Percentiles rank a stretch among this genome's conserved stretches.
phyloP scores from a whole-genome alignment of 2,329 filamentous ascomycete species.

The Fusarium sp. region DNA sequence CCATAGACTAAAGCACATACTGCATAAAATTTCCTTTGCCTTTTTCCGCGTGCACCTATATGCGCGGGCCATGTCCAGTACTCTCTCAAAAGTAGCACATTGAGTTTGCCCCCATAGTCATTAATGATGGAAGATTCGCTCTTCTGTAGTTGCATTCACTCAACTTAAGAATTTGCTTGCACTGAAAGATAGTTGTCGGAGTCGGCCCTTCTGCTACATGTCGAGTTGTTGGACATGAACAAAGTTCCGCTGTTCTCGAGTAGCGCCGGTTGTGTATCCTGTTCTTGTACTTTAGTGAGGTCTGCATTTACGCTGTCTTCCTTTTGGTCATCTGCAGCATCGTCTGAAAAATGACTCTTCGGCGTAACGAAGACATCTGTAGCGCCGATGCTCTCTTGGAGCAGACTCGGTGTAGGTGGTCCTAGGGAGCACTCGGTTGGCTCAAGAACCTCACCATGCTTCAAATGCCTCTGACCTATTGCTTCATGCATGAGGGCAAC shows the following conservation, averaged over 20 bases:
- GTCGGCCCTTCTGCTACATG: not conserved
- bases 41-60: slow-evolving; percentile 1
- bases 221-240: not conserved
- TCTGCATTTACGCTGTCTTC: not conserved
- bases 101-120: not conserved
- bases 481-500: slow-evolving; percentile 37
- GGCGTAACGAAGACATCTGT: slow-evolving; percentile 44
- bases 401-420: slow-evolving; percentile 31
- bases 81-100: not conserved
- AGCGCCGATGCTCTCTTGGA: slow-evolving; percentile 30
- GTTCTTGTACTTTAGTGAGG: not conserved
- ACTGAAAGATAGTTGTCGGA: not conserved
- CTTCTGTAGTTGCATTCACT: not conserved
- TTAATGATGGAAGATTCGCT: not conserved
- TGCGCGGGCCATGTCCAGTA: not conserved
- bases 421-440: not conserved
- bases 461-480: slow-evolving; percentile 13
- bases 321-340: not conserved
- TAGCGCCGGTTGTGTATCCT: not conserved
- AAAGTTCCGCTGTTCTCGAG: not conserved
- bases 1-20: slow-evolving; percentile 9
- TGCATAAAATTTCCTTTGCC: slow-evolving; percentile 5
- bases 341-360: slow-evolving; percentile 34
- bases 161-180: not conserved
- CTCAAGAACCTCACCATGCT: slow-evolving; percentile 2